A percentile compares a stretch with the other conserved stretches of the same genome.
These are phyloP conservation scores for Ceratocystis destructans DNA, from an alignment of 2,329 filamentous ascomycete species.

Conservation along the genomic window DNA sequence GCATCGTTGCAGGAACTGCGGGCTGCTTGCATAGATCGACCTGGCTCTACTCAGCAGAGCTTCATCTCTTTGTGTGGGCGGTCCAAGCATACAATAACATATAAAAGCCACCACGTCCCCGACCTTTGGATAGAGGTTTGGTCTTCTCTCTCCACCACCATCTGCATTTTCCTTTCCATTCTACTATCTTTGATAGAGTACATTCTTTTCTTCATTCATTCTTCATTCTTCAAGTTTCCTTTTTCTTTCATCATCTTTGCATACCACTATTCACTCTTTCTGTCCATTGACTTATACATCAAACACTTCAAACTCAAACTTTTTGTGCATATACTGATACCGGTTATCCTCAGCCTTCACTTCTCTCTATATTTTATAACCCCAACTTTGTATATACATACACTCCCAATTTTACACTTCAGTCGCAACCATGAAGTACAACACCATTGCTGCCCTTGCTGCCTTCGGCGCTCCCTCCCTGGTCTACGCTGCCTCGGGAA, in stretches of 20 bases:
- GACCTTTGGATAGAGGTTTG: background rate
- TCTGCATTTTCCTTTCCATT: too few species aligned
- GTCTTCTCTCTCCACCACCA: background rate
- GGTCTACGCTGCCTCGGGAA: conserved; percentile 22
- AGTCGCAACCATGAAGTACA: conserved; percentile 15
- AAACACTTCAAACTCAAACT: background rate
- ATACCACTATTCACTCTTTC: background rate
- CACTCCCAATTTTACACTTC: background rate
- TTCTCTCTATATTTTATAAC: background rate
- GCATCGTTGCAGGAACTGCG: too few species aligned
- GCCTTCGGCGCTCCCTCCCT: conserved; percentile 13
- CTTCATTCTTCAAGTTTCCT: too few species aligned
- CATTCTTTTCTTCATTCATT: too few species aligned
- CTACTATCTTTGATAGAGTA: too few species aligned
- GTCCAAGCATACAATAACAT: background rate
- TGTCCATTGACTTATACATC: background rate
- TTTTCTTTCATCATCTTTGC: too few species aligned
- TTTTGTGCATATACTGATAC: background rate
- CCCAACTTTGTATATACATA: background rate
- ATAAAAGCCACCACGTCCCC: background rate
- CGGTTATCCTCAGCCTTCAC: background rate
- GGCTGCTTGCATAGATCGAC: too few species aligned
- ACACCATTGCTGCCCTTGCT: conserved; percentile 10
- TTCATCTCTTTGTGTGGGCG: too few species aligned
- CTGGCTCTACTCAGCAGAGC: too few species aligned